phyloP scores from a whole-genome alignment of 2,329 filamentous ascomycete species.

The Aspergillus terreus region DNA sequence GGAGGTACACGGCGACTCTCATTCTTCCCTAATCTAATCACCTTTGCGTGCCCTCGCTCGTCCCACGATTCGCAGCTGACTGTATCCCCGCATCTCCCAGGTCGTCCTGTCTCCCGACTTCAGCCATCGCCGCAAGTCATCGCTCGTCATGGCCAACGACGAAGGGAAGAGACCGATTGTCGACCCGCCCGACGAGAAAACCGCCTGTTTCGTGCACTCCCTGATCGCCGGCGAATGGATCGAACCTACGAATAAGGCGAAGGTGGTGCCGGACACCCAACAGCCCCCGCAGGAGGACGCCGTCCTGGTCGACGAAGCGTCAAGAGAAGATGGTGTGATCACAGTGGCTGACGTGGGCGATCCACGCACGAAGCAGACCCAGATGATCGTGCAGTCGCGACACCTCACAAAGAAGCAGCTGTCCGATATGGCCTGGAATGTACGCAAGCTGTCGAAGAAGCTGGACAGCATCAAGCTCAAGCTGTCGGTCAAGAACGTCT shows the following conservation, averaged over 20 bases:
- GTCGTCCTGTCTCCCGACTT: slow-evolving; percentile 55
- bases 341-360: slow-evolving; percentile 24
- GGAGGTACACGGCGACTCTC: neutral
- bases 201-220: slow-evolving; percentile 61
- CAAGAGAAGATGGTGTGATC: slow-evolving; percentile 18
- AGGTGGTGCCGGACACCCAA: slow-evolving; percentile 1
- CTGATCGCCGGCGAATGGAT: slow-evolving; percentile 46
- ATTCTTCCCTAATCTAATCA: neutral
- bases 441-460: slow-evolving; percentile 82
- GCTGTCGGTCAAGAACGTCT: slow-evolving; percentile 76
- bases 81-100: slow-evolving; percentile 27
- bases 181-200: slow-evolving; percentile 36
- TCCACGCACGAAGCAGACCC: slow-evolving; percentile 20
- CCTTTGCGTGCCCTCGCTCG: neutral
- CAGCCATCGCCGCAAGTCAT: slow-evolving; percentile 57
- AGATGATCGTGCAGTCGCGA: slow-evolving; percentile 58
- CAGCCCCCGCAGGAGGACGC: slow-evolving; percentile 11
- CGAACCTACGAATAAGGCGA: slow-evolving; percentile 3
- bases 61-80: neutral
- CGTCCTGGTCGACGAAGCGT: slow-evolving; percentile 16
- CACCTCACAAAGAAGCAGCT: slow-evolving; percentile 92
- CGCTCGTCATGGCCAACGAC: slow-evolving; percentile 48
- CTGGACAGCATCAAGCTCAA: slow-evolving; percentile 78
- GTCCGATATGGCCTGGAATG: slow-evolving; percentile 95
- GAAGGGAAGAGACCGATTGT: slow-evolving; percentile 35